Conservation (phyloP, 306 rosid species). For the Quercus variabilis region DNA sequence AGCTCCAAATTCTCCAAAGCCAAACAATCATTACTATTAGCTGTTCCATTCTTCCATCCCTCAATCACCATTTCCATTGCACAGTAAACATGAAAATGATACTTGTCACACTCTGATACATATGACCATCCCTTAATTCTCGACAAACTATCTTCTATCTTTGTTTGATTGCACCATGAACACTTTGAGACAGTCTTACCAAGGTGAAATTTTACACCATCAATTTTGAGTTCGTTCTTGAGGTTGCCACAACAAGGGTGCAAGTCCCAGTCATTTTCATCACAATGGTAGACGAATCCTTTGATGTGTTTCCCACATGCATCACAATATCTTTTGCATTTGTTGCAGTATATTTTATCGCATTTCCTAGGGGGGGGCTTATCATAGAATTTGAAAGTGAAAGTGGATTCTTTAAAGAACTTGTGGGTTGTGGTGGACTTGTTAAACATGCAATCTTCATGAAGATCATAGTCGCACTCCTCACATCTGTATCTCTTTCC, state of each 20-base stretch:
- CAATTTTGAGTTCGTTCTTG: not conserved
- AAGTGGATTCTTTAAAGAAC: not conserved
- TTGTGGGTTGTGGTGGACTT: not conserved
- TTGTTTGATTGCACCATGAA: conserved; percentile 10
- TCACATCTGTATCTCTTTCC: conserved; percentile 17
- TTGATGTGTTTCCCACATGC: conserved; percentile 3
- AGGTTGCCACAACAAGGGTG: conserved; percentile 4
- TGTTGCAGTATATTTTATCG: too few species aligned
- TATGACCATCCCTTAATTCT: conserved; percentile 15
- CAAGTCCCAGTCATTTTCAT: not conserved
- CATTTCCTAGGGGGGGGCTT: not conserved
- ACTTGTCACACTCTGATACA: not conserved
- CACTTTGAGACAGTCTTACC: not conserved
- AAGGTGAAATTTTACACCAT: conserved; percentile 3
- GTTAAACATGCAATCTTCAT: conserved; percentile 8
- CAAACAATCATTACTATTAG: not conserved
- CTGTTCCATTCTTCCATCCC: not conserved
- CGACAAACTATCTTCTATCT: not conserved
- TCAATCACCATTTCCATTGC: conserved; percentile 1
- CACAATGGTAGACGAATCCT: not conserved
- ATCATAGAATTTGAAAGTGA: not conserved
- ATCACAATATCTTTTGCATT: not conserved
- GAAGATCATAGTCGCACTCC: conserved; percentile 7
- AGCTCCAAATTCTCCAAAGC: conserved; percentile 6
- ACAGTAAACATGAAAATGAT: conserved; percentile 14